Evolutionary conservation across 176 grass and related monocot species (phyloP).

Genomic region (Hordeum marinum): DNA sequence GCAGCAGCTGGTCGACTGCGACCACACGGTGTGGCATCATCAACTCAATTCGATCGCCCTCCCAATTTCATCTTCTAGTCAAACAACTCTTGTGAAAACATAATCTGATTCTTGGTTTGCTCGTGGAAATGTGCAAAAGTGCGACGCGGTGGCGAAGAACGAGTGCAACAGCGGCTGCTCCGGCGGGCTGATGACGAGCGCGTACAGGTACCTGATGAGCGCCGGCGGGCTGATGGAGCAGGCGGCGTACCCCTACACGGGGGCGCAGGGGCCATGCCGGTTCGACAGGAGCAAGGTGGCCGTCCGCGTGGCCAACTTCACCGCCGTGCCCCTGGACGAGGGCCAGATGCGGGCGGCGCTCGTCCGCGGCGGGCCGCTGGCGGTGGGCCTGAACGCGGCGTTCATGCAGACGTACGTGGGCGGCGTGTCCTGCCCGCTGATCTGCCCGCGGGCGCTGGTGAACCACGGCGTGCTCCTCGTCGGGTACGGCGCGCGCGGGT

Average conservation of each 20-base stretch:
- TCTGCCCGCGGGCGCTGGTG: slow-evolving; percentile 60
- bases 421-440: slow-evolving; percentile 73
- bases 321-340: slow-evolving; percentile 51
- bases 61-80: not conserved
- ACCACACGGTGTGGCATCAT: slow-evolving; percentile 39
- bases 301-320: slow-evolving; percentile 70
- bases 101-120: not conserved
- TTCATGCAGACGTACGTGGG: slow-evolving; percentile 93
- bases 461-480: slow-evolving; percentile 91
- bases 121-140: slow-evolving; percentile 23
- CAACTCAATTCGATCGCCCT: not conserved
- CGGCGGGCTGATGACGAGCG: slow-evolving; percentile 85
- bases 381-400: slow-evolving; percentile 72
- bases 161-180: slow-evolving; percentile 77
- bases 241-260: slow-evolving; percentile 61
- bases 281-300: slow-evolving; percentile 57
- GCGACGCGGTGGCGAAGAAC: slow-evolving; percentile 39
- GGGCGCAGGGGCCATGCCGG: slow-evolving; percentile 51
- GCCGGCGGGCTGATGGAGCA: slow-evolving; percentile 78
- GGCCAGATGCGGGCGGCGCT: slow-evolving; percentile 55
- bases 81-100: not conserved
- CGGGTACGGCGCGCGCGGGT: slow-evolving; percentile 62
- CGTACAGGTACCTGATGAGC: slow-evolving; percentile 65
- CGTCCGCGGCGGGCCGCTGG: slow-evolving; percentile 53
- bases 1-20: slow-evolving; percentile 60